phyloP scores from a whole-genome alignment of 148 eudicot genomes.

The Rhododendron williamsianum region DNA sequence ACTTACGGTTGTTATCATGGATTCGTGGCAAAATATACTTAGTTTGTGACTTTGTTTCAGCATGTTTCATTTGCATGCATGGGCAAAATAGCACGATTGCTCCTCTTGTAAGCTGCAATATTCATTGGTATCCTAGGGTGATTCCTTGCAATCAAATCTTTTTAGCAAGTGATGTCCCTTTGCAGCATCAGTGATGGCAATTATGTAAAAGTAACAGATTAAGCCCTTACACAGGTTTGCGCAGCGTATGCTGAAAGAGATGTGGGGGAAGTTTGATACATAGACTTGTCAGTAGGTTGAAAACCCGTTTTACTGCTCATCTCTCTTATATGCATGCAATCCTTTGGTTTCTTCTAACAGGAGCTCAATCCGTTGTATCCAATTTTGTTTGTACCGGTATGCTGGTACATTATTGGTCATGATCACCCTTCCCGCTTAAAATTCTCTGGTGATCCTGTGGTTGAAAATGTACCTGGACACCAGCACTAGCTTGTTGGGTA shows the following conservation, averaged over 20 bases:
- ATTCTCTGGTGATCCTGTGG: no score
- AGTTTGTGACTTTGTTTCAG: no score
- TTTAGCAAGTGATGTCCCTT: neutral
- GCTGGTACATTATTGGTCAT: neutral
- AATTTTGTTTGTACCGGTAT: neutral
- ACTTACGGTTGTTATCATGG: neutral
- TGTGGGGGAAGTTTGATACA: neutral
- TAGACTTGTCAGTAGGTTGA: neutral
- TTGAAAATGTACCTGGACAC: no score
- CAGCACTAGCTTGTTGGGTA: neutral
- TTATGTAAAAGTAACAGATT: neutral
- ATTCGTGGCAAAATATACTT: neutral
- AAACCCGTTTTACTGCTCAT: neutral
- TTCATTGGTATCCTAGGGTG: neutral
- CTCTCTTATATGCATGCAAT: neutral
- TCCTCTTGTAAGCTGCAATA: neutral
- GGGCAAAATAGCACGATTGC: no score
- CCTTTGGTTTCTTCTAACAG: neutral
- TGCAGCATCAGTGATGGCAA: neutral
- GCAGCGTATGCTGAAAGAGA: neutral
- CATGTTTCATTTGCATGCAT: no score
- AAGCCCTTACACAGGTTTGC: neutral
- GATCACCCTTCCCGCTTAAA: no score
- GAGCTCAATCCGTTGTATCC: neutral
- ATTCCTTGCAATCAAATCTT: neutral